Conservation (phyloP, 148 eudicot genomes). For the Rhododendron griersonianum region DNA sequence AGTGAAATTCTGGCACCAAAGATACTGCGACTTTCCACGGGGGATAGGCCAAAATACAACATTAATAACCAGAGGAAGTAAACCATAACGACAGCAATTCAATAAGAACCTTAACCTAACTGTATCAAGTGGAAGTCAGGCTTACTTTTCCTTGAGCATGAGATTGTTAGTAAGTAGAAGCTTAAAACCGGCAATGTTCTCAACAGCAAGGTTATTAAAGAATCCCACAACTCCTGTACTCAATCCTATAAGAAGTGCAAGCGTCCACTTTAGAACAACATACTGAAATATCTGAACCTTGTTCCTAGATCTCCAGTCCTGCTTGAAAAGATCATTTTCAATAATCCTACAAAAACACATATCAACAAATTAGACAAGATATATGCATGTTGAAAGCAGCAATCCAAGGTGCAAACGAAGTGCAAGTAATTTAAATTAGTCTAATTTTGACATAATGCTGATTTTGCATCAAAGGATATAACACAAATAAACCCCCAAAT, state of each 20-base stretch:
- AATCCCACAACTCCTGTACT: conserved; percentile 68
- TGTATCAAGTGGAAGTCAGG: conserved; percentile 1
- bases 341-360: conserved; percentile 43
- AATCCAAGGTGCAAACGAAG: not conserved
- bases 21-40: not conserved
- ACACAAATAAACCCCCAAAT: not conserved
- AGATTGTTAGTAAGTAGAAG: conserved; percentile 46
- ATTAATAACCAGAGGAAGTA: not conserved
- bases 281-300: conserved; percentile 53
- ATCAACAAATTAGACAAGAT: not conserved
- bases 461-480: not conserved
- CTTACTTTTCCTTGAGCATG: conserved; percentile 61
- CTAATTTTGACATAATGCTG: not conserved
- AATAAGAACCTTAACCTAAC: not conserved
- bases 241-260: conserved; percentile 72
- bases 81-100: not conserved
- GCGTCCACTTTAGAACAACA: conserved; percentile 71
- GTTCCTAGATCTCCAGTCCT: conserved; percentile 78
- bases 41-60: not conserved
- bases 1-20: not conserved
- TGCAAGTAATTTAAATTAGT: not conserved
- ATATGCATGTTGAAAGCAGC: not conserved
- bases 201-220: conserved; percentile 59
- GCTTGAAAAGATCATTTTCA: conserved; percentile 76
- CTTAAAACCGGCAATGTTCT: conserved; percentile 75